A percentile compares a stretch with the other conserved stretches of the same genome.
These are phyloP conservation scores for Usnea hakonensis DNA, from an alignment of 495 filamentous ascomycete species.

Conservation along the genomic window DNA sequence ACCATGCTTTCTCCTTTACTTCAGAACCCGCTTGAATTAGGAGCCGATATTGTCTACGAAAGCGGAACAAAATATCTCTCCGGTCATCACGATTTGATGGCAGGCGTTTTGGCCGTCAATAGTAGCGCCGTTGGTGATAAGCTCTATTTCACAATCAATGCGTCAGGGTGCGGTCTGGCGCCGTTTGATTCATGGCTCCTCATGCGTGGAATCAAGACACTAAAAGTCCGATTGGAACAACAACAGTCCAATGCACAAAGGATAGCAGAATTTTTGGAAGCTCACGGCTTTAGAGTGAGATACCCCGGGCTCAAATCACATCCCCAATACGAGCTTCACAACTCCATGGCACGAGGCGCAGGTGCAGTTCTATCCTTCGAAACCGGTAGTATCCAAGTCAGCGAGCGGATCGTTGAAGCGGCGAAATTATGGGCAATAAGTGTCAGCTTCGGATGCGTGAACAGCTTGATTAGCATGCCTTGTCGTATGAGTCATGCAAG, in stretches of 20 bases:
- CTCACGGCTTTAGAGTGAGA: slow-evolving; percentile 84
- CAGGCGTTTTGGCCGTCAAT: slow-evolving; percentile 87
- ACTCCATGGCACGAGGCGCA: slow-evolving; percentile 86
- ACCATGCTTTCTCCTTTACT: slow-evolving; percentile 96
- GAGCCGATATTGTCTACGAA: slow-evolving; percentile 95
- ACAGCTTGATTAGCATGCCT: slow-evolving; percentile 97
- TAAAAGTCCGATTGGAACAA: slow-evolving; percentile 97
- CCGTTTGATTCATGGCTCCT: slow-evolving; percentile 95
- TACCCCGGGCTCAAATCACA: slow-evolving; percentile 91
- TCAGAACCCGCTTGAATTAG: slow-evolving; percentile 83
- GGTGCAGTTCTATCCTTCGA: slow-evolving; percentile 94
- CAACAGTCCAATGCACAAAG: slow-evolving; percentile 86
- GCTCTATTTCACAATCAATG: slow-evolving; percentile 93
- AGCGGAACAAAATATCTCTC: slow-evolving; percentile 96
- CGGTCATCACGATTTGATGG: slow-evolving; percentile 98
- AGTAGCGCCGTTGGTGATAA: slow-evolving; percentile 71
- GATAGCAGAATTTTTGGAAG: slow-evolving; percentile 88
- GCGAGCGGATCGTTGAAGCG: slow-evolving; percentile 88
- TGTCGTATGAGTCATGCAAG: slow-evolving; percentile 99
- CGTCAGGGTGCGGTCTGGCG: slow-evolving; percentile 84
- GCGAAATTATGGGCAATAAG: slow-evolving; percentile 89
- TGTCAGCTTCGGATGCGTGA: slow-evolving; percentile 96
- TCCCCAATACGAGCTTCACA: slow-evolving; percentile 92
- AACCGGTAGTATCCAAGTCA: slow-evolving; percentile 73
- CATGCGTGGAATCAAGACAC: slow-evolving; percentile 87